A percentile compares a stretch with the other conserved stretches of the same genome.
Conservation (phyloP, 352 stramenopile species). For the Hyaloperonospora arabidopsidis region DNA sequence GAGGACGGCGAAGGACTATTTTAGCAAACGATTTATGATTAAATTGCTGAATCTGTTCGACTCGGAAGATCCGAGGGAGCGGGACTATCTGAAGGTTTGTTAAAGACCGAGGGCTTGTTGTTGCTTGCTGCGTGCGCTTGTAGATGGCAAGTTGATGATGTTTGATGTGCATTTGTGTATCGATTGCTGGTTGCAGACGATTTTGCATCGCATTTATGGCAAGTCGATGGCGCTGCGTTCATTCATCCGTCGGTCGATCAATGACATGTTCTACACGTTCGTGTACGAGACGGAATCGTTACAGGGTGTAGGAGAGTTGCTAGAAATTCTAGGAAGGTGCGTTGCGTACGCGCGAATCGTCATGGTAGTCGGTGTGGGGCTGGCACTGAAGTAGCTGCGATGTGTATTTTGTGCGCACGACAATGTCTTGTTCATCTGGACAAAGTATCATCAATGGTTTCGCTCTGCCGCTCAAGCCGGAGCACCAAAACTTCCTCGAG, state of each 20-base stretch:
- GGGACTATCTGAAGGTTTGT: conserved; percentile 94
- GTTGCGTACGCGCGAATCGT: not conserved
- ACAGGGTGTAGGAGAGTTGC: conserved; percentile 94
- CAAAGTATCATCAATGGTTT: conserved; percentile 98
- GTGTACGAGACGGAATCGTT: conserved; percentile 95
- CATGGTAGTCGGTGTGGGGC: no score
- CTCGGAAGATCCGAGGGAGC: conserved; percentile 95
- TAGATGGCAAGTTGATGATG: not conserved
- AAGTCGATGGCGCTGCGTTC: conserved; percentile 97
- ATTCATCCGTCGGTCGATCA: conserved; percentile 96
- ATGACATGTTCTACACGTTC: conserved; percentile 97
- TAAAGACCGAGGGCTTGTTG: not conserved
- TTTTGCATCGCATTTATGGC: conserved; percentile 98
- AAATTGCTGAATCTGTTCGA: conserved; percentile 84
- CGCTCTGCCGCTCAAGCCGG: conserved; percentile 95
- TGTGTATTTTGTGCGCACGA: not conserved
- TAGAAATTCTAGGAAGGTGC: conserved; percentile 94
- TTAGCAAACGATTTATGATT: conserved; percentile 95
- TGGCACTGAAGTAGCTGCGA: conserved; percentile 1
- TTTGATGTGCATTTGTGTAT: not conserved
- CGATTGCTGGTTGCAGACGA: conserved; percentile 57
- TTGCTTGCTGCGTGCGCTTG: not conserved
- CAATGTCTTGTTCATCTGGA: not conserved
- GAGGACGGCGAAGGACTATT: conserved; percentile 95
- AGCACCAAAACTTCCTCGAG: conserved; percentile 94